Base-by-base conservation (phyloP, 805 yeast species). In the Candida hispaniensis region DNA sequence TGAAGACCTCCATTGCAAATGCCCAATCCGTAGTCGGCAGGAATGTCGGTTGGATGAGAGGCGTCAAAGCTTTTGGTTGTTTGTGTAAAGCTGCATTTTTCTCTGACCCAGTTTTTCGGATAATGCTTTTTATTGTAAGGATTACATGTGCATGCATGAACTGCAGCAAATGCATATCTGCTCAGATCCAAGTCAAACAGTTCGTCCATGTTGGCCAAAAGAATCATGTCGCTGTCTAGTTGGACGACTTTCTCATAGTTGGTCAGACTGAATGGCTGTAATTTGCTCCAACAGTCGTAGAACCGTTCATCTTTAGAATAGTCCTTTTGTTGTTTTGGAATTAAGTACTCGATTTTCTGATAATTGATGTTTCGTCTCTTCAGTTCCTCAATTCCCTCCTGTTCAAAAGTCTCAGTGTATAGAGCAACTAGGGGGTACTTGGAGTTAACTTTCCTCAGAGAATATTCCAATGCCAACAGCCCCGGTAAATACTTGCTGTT, bases 141-240 rank as follows among this genome's bases (percentile, higher is more conserved):
- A 44, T 72, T 72, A 52, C 79, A 72, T 14, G 70, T 73, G 51
- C 79, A 72, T 3, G 78, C 77, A 43, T 71, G 72, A 7, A 68
- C 50, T 0, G 77, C 75, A 0, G 75, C 79, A 52, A 73, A 71
- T 4, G 58, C 63, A 27, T 28, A 32, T 4, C 23, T 32, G n/a
- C 18, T 3, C 30, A 72, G 48, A 7, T 60, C 59, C 12, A 69
- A 30, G 6, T 64, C 66, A 66, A 73, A 66, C 26, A 73, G 52
- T 45, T 71, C 78, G 50, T 73, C 79, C 72, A 73, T 69, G 45
- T 72, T 72, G 38, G 58, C 55, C 6, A 67, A 39, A 2, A 72
- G 72, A 17, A 71, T 55, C 78, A 73, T 73, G 50, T 73, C 79
- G 11, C 70, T 62, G 45, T 73, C 79, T 39, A 73, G 54, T 44